Percentiles rank a stretch among this genome's conserved stretches.
These are phyloP conservation scores for Penicillium frequentans DNA, from an alignment of 2,329 filamentous ascomycete species.

Conservation along the genomic window DNA sequence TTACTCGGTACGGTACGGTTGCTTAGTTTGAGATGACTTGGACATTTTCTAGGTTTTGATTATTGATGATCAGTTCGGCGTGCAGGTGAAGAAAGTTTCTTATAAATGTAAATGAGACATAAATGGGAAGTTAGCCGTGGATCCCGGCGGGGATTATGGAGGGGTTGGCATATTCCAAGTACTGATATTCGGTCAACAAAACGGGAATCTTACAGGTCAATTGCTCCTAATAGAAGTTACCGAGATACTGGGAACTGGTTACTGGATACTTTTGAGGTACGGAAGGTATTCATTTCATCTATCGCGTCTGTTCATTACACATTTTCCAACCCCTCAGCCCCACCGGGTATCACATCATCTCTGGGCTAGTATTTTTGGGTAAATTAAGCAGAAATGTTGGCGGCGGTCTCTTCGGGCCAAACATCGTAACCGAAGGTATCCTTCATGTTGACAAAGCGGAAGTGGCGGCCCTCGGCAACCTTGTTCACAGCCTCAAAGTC, in stretches of 20 bases:
- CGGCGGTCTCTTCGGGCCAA: slow-evolving; percentile 59
- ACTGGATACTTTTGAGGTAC: too few species aligned
- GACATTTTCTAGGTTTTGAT: not conserved
- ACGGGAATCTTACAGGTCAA: not conserved
- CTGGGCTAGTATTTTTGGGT: slow-evolving; percentile 4
- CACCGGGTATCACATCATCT: slow-evolving; percentile 6
- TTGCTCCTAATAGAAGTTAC: not conserved
- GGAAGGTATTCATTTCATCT: slow-evolving; percentile 3
- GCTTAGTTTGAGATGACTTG: not conserved
- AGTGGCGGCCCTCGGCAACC: slow-evolving; percentile 66
- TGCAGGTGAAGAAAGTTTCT: not conserved
- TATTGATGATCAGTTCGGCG: not conserved
- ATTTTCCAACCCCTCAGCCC: not conserved
- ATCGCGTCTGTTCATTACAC: slow-evolving; percentile 5
- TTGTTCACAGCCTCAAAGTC: slow-evolving; percentile 62
- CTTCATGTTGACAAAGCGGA: slow-evolving; percentile 79
- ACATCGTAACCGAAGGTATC: slow-evolving; percentile 75
- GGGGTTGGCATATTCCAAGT: not conserved
- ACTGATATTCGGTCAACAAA: not conserved
- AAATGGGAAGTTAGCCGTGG: not conserved
- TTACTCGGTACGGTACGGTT: not conserved
- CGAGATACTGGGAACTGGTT: not conserved
- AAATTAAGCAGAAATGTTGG: slow-evolving; percentile 32
- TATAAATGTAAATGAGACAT: not conserved
- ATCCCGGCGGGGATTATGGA: not conserved